phyloP scores from a whole-genome alignment of 768 basidiomycete species.

The Termitomyces sp. region DNA sequence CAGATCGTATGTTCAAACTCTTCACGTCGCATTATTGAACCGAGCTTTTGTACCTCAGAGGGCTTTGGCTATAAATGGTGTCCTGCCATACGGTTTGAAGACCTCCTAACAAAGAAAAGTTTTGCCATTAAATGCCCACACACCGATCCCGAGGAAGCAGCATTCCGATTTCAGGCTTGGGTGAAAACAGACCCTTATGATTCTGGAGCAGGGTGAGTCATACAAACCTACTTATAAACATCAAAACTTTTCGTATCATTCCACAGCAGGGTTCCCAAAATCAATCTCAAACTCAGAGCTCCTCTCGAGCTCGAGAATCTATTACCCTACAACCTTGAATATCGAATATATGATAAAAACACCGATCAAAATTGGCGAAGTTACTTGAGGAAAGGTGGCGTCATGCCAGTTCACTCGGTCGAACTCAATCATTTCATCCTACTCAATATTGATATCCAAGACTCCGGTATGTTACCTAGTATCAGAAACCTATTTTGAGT shows the following conservation, averaged over 20 bases:
- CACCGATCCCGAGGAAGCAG: slow-evolving; percentile 72
- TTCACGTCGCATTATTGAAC: background rate
- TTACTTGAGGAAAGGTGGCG: slow-evolving; percentile 87
- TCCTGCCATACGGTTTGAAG: slow-evolving; percentile 83
- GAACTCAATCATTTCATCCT: slow-evolving; percentile 88
- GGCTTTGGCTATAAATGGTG: slow-evolving; percentile 98
- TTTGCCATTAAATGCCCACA: slow-evolving; percentile 87
- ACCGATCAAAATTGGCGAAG: slow-evolving; percentile 92
- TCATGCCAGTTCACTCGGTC: slow-evolving; percentile 96
- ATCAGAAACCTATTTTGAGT: background rate
- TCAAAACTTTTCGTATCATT: background rate
- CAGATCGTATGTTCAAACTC: slow-evolving; percentile 67
- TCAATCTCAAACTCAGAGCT: slow-evolving; percentile 83
- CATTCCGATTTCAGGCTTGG: slow-evolving; percentile 94
- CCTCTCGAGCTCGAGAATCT: slow-evolving; percentile 96
- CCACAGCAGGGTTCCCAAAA: slow-evolving; percentile 76
- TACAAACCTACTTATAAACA: background rate
- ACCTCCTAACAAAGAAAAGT: slow-evolving; percentile 63
- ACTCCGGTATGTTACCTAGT: slow-evolving; percentile 65
- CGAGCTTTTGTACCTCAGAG: slow-evolving; percentile 42
- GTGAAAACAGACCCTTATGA: slow-evolving; percentile 67
- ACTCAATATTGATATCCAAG: slow-evolving; percentile 87
- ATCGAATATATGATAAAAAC: slow-evolving; percentile 96
- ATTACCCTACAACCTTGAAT: slow-evolving; percentile 90
- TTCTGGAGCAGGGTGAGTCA: slow-evolving; percentile 46